Evolutionary conservation across 352 stramenopile species (phyloP).

Genomic region (Thraustochytrium sp.): DNA sequence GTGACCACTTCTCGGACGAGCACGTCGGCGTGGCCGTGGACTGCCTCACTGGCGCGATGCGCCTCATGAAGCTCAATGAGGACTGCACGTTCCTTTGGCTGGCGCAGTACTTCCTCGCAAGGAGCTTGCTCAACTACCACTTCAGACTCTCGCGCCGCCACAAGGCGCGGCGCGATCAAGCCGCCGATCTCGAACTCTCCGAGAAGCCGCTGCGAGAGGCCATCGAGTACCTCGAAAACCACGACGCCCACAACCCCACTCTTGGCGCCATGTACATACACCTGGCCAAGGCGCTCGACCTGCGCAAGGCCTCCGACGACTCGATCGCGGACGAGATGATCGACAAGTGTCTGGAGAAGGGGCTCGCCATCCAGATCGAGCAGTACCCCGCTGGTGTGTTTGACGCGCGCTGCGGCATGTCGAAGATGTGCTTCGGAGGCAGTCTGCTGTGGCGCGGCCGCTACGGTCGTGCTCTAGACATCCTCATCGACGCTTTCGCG

Average conservation of each 20-base stretch:
- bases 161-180: neutral
- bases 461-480: neutral
- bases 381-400: neutral
- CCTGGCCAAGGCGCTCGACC: neutral
- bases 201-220: neutral
- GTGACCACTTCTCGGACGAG: neutral
- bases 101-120: neutral
- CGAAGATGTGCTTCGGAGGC: neutral
- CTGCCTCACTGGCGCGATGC: neutral
- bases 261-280: neutral
- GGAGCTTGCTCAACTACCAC: neutral
- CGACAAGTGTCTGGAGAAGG: neutral
- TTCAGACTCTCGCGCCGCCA: neutral
- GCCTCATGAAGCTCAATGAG: too few relatives aligned
- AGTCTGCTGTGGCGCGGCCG: neutral
- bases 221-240: neutral
- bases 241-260: neutral
- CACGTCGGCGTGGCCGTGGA: neutral
- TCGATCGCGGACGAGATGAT: neutral
- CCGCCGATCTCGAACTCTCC: neutral
- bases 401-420: neutral
- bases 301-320: too few relatives aligned
- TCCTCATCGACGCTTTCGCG: neutral
- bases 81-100: neutral
- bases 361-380: neutral